A percentile compares a stretch with the other conserved stretches of the same genome.
Conservation (phyloP, 495 filamentous ascomycete species). For the Aspergillus diversus region DNA sequence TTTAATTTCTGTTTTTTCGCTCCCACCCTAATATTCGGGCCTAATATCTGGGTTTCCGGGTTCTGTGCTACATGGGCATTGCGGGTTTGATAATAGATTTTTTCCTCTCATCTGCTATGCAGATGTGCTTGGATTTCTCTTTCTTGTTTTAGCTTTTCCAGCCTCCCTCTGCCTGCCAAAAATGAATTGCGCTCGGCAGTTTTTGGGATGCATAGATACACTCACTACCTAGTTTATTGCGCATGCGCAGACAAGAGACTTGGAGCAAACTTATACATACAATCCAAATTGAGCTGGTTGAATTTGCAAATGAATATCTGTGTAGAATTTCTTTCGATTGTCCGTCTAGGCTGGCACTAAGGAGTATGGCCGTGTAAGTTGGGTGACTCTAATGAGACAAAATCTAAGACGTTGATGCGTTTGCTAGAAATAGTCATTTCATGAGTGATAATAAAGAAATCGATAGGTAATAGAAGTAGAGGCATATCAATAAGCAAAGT, state of each 20-base stretch:
- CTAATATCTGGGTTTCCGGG: not conserved
- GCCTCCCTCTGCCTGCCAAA: not conserved
- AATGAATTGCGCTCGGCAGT: not conserved
- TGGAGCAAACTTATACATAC: not conserved
- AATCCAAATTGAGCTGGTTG: not conserved
- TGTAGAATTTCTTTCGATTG: not conserved
- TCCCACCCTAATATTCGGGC: not conserved
- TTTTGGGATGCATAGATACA: not conserved
- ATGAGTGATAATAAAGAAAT: conserved; percentile 9
- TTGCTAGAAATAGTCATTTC: conserved; percentile 10
- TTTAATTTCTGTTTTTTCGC: not conserved
- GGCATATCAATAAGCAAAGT: conserved; percentile 19
- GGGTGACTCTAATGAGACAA: too few species aligned
- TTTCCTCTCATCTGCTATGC: not conserved
- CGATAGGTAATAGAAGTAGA: conserved; percentile 13
- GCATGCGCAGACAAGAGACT: not conserved
- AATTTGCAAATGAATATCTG: not conserved
- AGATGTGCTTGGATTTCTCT: not conserved
- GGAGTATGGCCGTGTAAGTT: too few species aligned
- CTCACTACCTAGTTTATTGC: not conserved
- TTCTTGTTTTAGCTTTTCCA: not conserved
- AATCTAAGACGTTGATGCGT: too few species aligned
- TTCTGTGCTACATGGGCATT: not conserved
- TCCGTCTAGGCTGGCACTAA: not conserved
- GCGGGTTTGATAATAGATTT: conserved; percentile 3